Evolutionary conservation across 1,139 yeast species (phyloP), one percentile per base, ranked within the genome.

Genomic region (Candida freyschussii): DNA sequence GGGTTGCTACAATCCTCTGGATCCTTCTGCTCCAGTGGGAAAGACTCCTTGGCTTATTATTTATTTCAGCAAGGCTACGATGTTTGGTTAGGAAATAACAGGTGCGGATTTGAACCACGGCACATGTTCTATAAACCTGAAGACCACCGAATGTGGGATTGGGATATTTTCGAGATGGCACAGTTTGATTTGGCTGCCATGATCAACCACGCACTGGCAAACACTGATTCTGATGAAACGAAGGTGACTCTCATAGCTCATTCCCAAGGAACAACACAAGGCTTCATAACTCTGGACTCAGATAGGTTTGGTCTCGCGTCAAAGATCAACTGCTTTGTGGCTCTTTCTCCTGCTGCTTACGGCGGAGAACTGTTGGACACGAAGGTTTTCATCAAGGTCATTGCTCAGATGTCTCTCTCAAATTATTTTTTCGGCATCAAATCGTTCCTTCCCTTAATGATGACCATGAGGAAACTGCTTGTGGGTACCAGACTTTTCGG

Each of bases 221-320:
- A 62, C 22, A 59, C 72, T 0, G 35, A 40, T 10, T 43, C 37
- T 9, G 41, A 44, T 1, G 65, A 63, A 28, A 51, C 59, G 6
- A 74, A 79, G 48, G 53, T 87, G 12, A 67, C 80, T 1, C 58
- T 89, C 18, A 68, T 80, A 9, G 89, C 89, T 1, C 98, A 91
- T 53, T 85, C 95, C 16, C 98, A 91, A 58, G 97, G 97, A 2
- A 86, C 96, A 4, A 75, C 96, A 1, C 95, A 89, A 56, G 69
- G 81, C 1, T 81, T 86, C 39, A 60, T 84, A 46, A 69, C 78
- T 1, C 55, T 79, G 18, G 60, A 63, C 27, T 70, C 75, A 55
- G 66, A 72, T 34, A 57, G 61, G 17, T 69, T 68, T 19, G 63
- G 57, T 4, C 44, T 68, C 20, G 37, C 67, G 36, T 60, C 62